Percentiles rank a stretch among this genome's conserved stretches.
Evolutionary conservation across 1,139 yeast genomes (phyloP).

Genomic region (Meyerozyma carpophila): DNA sequence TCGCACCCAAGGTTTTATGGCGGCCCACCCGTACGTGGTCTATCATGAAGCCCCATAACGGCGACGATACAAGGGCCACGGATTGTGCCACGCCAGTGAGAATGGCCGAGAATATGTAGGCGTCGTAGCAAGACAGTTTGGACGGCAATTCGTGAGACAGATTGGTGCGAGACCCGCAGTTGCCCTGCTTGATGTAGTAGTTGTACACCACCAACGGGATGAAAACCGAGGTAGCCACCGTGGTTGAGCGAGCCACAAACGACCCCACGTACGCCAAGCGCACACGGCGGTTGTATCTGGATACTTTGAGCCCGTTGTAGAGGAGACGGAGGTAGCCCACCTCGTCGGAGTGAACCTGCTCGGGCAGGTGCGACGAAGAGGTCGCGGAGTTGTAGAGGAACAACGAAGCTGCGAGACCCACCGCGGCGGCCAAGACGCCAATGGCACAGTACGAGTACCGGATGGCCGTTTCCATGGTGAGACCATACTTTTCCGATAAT

Average conservation of each 20-base stretch:
- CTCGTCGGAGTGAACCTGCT: conserved; percentile 10
- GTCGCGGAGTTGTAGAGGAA: conserved; percentile 37
- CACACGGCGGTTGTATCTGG: conserved; percentile 26
- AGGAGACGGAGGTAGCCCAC: conserved; percentile 20
- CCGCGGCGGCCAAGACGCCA: conserved; percentile 35
- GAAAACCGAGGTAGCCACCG: conserved; percentile 56
- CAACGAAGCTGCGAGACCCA: conserved; percentile 32
- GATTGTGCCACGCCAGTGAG: conserved; percentile 63
- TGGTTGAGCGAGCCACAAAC: conserved; percentile 59
- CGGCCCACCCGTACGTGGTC: conserved; percentile 41
- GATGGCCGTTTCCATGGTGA: conserved; percentile 35
- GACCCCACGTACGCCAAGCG: conserved; percentile 57
- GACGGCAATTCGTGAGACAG: conserved; percentile 21
- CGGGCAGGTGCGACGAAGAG: conserved; percentile 4
- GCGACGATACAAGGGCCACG: conserved; percentile 53
- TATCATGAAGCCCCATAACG: conserved; percentile 54
- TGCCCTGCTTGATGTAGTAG: conserved; percentile 46
- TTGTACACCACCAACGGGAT: conserved; percentile 60
- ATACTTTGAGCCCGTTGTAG: conserved; percentile 38
- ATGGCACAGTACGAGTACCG: conserved; percentile 45
- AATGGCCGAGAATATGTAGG: conserved; percentile 61
- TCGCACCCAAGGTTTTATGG: conserved; percentile 19
- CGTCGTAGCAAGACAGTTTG: conserved; percentile 51
- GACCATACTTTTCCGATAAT: conserved; percentile 21
- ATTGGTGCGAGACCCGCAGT: conserved; percentile 29